Conservation (phyloP, 306 rosid genomes). For the Gastrolobium bilobum region DNA sequence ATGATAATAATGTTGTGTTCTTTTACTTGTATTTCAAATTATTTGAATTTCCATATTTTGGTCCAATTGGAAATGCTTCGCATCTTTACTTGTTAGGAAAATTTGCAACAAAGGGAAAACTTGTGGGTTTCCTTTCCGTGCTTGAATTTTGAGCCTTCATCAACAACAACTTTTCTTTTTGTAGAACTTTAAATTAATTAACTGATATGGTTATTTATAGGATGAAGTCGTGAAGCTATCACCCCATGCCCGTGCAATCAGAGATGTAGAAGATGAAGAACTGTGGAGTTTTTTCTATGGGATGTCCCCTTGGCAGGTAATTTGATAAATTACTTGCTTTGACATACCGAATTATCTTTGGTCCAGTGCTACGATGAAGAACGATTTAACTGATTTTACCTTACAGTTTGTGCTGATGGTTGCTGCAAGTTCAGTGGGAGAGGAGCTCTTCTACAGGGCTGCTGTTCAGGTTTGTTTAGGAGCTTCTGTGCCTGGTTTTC, state of each 20-base stretch:
- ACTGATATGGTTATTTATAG: conserved; percentile 53
- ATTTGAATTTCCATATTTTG: background rate
- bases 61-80: background rate
- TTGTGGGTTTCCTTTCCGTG: conserved; percentile 16
- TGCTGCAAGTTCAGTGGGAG: conserved; percentile 98
- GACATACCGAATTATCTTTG: conserved; percentile 22
- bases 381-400: conserved; percentile 21
- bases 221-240: conserved; percentile 97
- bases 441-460: conserved; percentile 98
- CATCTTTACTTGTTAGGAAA: conserved; percentile 9
- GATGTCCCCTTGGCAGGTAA: conserved; percentile 98
- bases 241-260: conserved; percentile 96
- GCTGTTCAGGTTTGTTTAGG: conserved; percentile 90
- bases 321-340: conserved; percentile 30
- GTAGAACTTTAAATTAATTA: conserved; percentile 23
- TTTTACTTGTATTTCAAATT: conserved; percentile 1
- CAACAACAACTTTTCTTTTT: conserved; percentile 1
- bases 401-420: conserved; percentile 89
- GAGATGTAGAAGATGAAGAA: conserved; percentile 99
- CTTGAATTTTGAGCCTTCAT: conserved; percentile 10
- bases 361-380: conserved; percentile 43
- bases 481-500: conserved; percentile 34
- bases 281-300: conserved; percentile 96
- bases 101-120: background rate
- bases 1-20: background rate